phyloP scores from a whole-genome alignment of 768 basidiomycete genomes.

The Rubroboletus satanas region DNA sequence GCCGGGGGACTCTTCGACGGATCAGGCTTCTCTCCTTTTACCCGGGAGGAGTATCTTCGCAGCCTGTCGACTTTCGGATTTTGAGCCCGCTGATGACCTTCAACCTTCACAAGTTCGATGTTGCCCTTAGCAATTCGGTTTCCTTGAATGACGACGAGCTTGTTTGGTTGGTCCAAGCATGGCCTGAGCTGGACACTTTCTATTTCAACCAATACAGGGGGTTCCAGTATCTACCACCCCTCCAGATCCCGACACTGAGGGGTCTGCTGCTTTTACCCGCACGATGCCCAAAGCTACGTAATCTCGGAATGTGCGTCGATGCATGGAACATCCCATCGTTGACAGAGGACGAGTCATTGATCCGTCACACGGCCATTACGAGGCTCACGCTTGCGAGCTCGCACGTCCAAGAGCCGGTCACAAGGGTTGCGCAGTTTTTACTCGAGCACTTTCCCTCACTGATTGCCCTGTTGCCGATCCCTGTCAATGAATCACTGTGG shows the following conservation, averaged over 20 bases:
- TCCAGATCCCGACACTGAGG: slow-evolving; percentile 1
- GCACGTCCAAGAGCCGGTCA: background rate
- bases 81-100: slow-evolving; percentile 3
- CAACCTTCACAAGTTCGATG: background rate
- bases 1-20: background rate
- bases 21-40: background rate
- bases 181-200: slow-evolving; percentile 3
- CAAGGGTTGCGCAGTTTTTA: background rate
- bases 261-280: slow-evolving; percentile 2
- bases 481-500: background rate
- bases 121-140: background rate
- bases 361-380: slow-evolving; percentile 1
- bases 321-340: slow-evolving; percentile 1
- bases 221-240: background rate
- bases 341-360: background rate
- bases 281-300: background rate
- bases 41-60: background rate
- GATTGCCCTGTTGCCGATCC: background rate
- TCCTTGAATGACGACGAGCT: slow-evolving; percentile 7
- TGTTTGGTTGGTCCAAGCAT: background rate
- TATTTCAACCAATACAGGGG: background rate
- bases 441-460: slow-evolving; percentile 4
- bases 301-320: slow-evolving; percentile 3
- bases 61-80: background rate
- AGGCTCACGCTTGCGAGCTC: background rate